Percentiles rank a stretch among this genome's conserved stretches.
Evolutionary conservation across 2,329 filamentous ascomycete genomes (phyloP).

Genomic region (Claviceps digitariae): DNA sequence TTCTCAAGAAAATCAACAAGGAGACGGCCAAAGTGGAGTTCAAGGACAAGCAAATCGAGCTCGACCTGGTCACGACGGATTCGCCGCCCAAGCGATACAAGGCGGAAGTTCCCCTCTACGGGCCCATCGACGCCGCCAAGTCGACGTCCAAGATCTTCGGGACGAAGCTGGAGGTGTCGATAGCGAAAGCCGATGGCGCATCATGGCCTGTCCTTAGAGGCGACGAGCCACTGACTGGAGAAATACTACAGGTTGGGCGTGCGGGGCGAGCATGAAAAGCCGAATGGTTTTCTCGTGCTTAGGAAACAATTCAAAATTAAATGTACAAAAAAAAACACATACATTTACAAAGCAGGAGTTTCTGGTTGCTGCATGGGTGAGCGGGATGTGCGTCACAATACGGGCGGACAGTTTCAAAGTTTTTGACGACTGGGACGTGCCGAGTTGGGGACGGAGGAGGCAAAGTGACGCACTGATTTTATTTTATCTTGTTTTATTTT

Average conservation of each 20-base stretch:
- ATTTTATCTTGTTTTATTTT: neutral
- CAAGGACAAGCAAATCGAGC: slow-evolving; percentile 43
- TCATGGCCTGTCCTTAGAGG: slow-evolving; percentile 78
- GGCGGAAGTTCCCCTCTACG: slow-evolving; percentile 61
- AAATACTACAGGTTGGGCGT: slow-evolving; percentile 81
- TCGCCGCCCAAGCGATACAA: slow-evolving; percentile 64
- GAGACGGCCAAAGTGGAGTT: slow-evolving; percentile 62
- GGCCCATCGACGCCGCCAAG: slow-evolving; percentile 58
- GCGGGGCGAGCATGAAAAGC: slow-evolving; percentile 37
- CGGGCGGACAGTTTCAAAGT: neutral
- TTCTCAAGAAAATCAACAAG: slow-evolving; percentile 94
- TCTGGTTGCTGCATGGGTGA: slow-evolving; percentile 1
- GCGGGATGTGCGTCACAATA: neutral
- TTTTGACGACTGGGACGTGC: neutral
- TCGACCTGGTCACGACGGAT: slow-evolving; percentile 81
- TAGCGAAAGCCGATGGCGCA: slow-evolving; percentile 57
- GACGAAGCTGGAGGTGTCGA: slow-evolving; percentile 73
- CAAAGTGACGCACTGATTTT: neutral
- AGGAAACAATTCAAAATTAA: neutral
- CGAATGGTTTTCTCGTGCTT: neutral
- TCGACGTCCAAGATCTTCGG: slow-evolving; percentile 71
- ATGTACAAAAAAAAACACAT: too few relatives aligned
- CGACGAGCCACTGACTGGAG: slow-evolving; percentile 53
- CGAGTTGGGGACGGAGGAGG: too few relatives aligned
- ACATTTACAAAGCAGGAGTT: neutral